Evolutionary conservation across 495 filamentous ascomycete species (phyloP), one percentile per base, ranked within the genome.

Genomic region (Aspergillus funiculosus): DNA sequence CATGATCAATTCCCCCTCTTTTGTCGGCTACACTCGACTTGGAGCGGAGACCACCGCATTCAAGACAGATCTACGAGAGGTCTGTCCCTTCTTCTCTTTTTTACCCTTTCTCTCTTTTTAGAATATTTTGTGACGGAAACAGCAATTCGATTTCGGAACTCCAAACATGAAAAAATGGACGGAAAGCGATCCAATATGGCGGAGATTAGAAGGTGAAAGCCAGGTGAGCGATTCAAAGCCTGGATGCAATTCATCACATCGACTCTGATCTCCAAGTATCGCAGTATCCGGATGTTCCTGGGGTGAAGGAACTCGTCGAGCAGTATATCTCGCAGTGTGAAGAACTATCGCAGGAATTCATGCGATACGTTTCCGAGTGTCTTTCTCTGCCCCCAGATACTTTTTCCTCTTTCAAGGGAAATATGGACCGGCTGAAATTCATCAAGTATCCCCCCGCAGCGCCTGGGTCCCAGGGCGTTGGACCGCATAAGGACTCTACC

Each of bases 361-460:
- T 88, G 13, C 75, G 77, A 14, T 73, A 89, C 2, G 87, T 95
- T 48, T 88, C 90, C 39, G 87, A 95, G 68, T 80, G 84, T 25
- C 81, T 97, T 46, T 81, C 79, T 6, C 74, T 95, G 0, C 82
- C 84, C 0, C 43, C 71, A 0, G 69, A 73, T 22, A 86, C 88
- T 2, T 95, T 97, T 62, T 72, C 82, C 58, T 76, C 78, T 46
- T 97, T 94, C 72, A 94, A 87, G 64, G 88, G 94, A 46, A 62
- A 70, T 3, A 84, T 94, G 73, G 87, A 94, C 68, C 91, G 92
- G 56, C 69, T 95, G 28, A 97, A 97, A 60, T 86, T 95, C 45
- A 79, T 96, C 51, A 94, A 92, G 62, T 95, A 95, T 53, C 87
- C 88, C 0, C 83, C 83, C 56, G 66, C 78, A 1, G 45, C 58